Evolutionary conservation across 192 early-diverging fungal genomes (phyloP).

Genomic region (Allomyces javanicus): DNA sequence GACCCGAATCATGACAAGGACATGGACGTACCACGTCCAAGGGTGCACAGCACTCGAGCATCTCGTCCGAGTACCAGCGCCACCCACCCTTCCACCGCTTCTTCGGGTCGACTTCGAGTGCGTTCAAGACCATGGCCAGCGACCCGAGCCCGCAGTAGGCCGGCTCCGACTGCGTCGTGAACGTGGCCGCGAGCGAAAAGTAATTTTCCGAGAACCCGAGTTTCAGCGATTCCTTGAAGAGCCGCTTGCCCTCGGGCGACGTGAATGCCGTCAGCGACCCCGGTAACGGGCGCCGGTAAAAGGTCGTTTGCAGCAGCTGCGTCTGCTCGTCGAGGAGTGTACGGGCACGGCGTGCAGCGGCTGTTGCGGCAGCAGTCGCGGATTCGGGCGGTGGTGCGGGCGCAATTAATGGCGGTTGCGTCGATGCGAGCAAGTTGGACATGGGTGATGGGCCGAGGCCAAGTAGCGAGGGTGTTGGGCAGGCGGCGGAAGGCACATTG

Average conservation of each 20-base stretch:
- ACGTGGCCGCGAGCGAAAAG: constrained; percentile 69
- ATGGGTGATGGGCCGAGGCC: too few species aligned
- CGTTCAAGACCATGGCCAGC: constrained; percentile 83
- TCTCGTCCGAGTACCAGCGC: constrained; percentile 67
- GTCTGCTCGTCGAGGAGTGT: background rate
- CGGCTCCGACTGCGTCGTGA: constrained; percentile 79
- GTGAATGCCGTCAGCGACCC: constrained; percentile 52
- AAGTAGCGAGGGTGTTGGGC: too few species aligned
- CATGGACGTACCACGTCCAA: background rate
- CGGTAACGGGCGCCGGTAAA: constrained; percentile 46
- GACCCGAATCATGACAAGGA: background rate
- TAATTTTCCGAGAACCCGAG: constrained; percentile 64
- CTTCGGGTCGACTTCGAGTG: constrained; percentile 73
- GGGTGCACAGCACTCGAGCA: constrained; percentile 46
- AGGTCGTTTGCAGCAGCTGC: constrained; percentile 15
- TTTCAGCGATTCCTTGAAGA: constrained; percentile 61
- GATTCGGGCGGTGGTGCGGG: background rate
- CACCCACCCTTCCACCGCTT: constrained; percentile 84
- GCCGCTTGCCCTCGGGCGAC: constrained; percentile 46
- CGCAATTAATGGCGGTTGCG: background rate
- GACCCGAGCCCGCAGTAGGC: constrained; percentile 70
- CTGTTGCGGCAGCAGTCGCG: background rate
- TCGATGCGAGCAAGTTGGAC: too few species aligned
- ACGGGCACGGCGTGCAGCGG: background rate
- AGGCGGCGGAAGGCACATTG: background rate